Evolutionary conservation across 2,329 filamentous ascomycete species (phyloP).

Genomic region (Aspergillus cejpii): DNA sequence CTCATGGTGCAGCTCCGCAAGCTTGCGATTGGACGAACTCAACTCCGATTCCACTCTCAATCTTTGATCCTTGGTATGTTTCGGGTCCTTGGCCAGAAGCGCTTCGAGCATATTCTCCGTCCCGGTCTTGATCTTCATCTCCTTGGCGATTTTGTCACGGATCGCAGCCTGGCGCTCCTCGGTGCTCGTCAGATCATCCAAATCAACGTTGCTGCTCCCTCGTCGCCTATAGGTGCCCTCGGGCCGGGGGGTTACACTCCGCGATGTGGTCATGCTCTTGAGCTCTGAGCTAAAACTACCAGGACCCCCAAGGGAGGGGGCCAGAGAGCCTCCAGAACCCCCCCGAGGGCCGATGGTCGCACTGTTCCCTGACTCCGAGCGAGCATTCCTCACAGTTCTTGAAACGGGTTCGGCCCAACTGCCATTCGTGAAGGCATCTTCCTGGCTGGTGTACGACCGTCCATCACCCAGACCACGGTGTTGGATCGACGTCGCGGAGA

Average conservation of each 20-base stretch:
- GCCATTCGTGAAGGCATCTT: slow-evolving; percentile 34
- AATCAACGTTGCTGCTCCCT: slow-evolving; percentile 48
- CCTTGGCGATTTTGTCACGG: slow-evolving; percentile 81
- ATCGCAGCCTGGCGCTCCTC: slow-evolving; percentile 71
- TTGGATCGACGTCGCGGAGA: slow-evolving; percentile 39
- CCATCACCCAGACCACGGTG: slow-evolving; percentile 35
- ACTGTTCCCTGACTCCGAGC: slow-evolving; percentile 52
- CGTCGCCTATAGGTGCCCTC: slow-evolving; percentile 49
- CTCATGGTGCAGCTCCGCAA: slow-evolving; percentile 53
- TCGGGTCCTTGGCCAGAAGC: slow-evolving; percentile 86
- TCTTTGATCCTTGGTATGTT: slow-evolving; percentile 84
- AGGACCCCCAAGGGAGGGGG: slow-evolving; percentile 60
- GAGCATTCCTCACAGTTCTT: slow-evolving; percentile 34
- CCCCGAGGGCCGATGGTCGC: slow-evolving; percentile 60
- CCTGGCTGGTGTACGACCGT: slow-evolving; percentile 35
- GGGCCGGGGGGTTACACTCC: slow-evolving; percentile 54
- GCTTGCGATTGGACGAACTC: slow-evolving; percentile 72
- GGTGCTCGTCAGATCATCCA: slow-evolving; percentile 53
- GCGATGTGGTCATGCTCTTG: slow-evolving; percentile 60
- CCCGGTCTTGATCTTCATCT: slow-evolving; percentile 95
- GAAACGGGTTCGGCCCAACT: slow-evolving; percentile 35
- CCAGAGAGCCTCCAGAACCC: slow-evolving; percentile 51
- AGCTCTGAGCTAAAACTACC: slow-evolving; percentile 89
- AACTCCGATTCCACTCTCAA: slow-evolving; percentile 78
- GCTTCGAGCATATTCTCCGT: slow-evolving; percentile 98